Conservation (phyloP, 2,329 filamentous ascomycete species). For the Talaromyces pinophilus region DNA sequence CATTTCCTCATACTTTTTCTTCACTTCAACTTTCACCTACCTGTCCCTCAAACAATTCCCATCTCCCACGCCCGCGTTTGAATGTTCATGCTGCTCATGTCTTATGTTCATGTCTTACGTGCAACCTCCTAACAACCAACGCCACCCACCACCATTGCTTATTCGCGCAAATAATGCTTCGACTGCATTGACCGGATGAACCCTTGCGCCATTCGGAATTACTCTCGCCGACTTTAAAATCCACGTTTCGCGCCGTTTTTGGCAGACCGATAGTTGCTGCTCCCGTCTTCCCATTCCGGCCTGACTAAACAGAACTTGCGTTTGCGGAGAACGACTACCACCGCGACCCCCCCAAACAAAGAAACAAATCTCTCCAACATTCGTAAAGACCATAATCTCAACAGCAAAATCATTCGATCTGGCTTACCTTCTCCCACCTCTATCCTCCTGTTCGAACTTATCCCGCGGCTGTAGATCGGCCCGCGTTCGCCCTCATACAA, state of each 20-base stretch:
- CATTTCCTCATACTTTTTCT: background rate
- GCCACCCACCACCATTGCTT: background rate
- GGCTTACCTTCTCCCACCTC: slow-evolving; percentile 4
- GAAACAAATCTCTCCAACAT: background rate
- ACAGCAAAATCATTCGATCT: background rate
- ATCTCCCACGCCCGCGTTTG: background rate
- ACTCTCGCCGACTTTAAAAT: background rate
- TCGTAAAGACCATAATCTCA: background rate
- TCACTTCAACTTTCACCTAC: background rate
- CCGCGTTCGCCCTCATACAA: slow-evolving; percentile 26
- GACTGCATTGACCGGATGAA: background rate
- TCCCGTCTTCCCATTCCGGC: slow-evolving; percentile 20
- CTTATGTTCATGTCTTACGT: background rate
- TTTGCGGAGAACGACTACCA: slow-evolving; percentile 17
- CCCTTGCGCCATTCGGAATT: background rate
- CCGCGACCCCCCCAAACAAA: slow-evolving; percentile 9
- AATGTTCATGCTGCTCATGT: background rate
- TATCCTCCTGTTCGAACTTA: background rate
- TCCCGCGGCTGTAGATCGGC: slow-evolving; percentile 18
- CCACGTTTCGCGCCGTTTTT: slow-evolving; percentile 15
- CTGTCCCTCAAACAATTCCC: background rate
- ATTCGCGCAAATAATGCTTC: background rate
- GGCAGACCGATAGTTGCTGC: slow-evolving; percentile 9
- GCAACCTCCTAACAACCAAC: background rate
- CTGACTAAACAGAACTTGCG: slow-evolving; percentile 11